Percentiles rank a stretch among this genome's conserved stretches.
phyloP scores from a whole-genome alignment of 306 rosid species.

The Cucurbita moschata region DNA sequence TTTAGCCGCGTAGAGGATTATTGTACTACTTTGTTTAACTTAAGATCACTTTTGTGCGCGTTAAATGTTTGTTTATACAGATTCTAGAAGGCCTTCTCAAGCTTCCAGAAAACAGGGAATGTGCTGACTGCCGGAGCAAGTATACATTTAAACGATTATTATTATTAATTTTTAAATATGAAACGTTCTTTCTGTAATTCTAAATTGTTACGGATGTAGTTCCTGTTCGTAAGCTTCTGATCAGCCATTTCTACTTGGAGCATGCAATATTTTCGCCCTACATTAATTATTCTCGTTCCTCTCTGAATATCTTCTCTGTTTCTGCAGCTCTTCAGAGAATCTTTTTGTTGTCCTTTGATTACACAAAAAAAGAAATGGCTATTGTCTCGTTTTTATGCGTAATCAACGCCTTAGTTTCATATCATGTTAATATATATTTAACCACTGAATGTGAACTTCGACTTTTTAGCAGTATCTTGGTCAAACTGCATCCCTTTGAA shows the following conservation, averaged over 20 bases:
- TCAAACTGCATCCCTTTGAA: background rate
- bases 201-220: background rate
- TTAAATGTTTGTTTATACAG: conserved; percentile 24
- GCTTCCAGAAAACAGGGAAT: conserved; percentile 67
- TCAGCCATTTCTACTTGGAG: background rate
- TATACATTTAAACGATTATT: conserved; percentile 19
- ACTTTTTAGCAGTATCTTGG: background rate
- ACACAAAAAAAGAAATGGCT: background rate
- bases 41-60: background rate
- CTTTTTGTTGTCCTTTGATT: background rate
- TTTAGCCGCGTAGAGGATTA: background rate
- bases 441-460: background rate
- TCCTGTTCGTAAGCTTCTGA: background rate
- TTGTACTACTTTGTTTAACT: background rate
- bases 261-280: no score
- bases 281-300: no score
- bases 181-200: background rate
- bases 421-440: background rate
- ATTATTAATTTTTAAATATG: background rate
- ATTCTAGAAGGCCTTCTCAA: conserved; percentile 66
- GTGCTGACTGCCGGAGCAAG: conserved; percentile 86
- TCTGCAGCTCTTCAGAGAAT: background rate
- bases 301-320: background rate
- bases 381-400: background rate
- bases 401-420: background rate